Conservation (phyloP, 2,329 filamentous ascomycete genomes). For the Fusarium xylarioides region DNA sequence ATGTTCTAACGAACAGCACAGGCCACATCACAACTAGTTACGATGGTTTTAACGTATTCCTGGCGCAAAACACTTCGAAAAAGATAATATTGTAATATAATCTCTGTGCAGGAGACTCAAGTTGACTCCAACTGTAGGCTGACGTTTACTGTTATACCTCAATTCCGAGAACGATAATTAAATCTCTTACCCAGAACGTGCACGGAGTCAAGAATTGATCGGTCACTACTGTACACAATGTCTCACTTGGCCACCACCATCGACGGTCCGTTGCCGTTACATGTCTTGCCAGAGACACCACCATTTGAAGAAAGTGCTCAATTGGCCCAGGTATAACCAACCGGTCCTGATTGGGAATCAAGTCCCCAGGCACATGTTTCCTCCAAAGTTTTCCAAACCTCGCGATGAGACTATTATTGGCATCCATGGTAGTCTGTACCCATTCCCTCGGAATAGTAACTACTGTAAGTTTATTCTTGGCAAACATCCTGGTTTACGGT, state of each 20-base stretch:
- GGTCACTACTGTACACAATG: constrained; percentile 3
- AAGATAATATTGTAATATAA: not conserved
- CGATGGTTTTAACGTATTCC: not conserved
- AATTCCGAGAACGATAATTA: not conserved
- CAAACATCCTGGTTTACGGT: not conserved
- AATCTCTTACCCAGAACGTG: not conserved
- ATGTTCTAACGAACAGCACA: not conserved
- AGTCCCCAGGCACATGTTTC: constrained; percentile 36
- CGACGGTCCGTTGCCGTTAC: constrained; percentile 28
- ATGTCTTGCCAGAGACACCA: constrained; percentile 33
- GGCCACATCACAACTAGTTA: not conserved
- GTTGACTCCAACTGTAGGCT: not conserved
- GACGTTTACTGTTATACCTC: not conserved
- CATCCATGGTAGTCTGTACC: not conserved
- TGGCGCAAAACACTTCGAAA: not conserved
- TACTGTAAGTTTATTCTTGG: constrained; percentile 14
- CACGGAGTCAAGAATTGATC: not conserved
- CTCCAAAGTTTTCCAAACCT: not conserved
- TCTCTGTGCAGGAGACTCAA: not conserved
- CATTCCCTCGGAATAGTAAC: constrained; percentile 16
- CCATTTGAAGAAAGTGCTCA: not conserved
- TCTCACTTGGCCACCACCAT: constrained; percentile 25
- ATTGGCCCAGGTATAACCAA: constrained; percentile 14
- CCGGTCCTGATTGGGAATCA: constrained; percentile 23
- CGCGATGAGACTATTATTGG: not conserved